phyloP scores from a whole-genome alignment of 2,329 filamentous ascomycete genomes.

The Fusarium scirpi region DNA sequence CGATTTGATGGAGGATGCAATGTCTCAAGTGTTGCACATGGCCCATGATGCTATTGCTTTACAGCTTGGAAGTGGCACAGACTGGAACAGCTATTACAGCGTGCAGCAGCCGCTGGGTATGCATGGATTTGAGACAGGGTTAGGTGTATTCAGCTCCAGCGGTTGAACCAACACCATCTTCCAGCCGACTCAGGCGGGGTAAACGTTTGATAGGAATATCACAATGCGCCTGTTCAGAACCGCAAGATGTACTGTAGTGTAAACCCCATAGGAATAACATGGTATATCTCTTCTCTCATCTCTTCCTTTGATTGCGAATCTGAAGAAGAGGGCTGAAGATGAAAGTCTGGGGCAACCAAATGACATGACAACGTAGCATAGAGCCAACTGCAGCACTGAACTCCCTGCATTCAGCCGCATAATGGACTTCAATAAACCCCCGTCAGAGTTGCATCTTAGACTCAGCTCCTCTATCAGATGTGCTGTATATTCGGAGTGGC shows the following conservation, averaged over 20 bases:
- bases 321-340: neutral
- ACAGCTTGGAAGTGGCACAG: neutral
- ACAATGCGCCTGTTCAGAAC: neutral
- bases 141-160: neutral
- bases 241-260: neutral
- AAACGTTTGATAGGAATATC: neutral
- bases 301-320: neutral
- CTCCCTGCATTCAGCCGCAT: conserved; percentile 3
- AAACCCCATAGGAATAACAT: neutral
- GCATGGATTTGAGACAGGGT: neutral
- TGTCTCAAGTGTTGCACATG: neutral
- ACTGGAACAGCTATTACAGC: neutral
- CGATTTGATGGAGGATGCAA: neutral
- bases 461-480: neutral
- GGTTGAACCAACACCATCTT: neutral
- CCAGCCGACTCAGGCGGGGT: neutral
- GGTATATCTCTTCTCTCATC: too few relatives aligned
- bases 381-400: neutral
- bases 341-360: neutral
- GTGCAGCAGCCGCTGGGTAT: neutral
- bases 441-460: conserved; percentile 1
- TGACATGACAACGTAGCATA: neutral
- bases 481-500: neutral
- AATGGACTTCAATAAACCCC: neutral
- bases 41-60: neutral